Evolutionary conservation across 2,329 filamentous ascomycete genomes (phyloP), one percentile per base, ranked within the genome.

Genomic region (Leptographium procerum): DNA sequence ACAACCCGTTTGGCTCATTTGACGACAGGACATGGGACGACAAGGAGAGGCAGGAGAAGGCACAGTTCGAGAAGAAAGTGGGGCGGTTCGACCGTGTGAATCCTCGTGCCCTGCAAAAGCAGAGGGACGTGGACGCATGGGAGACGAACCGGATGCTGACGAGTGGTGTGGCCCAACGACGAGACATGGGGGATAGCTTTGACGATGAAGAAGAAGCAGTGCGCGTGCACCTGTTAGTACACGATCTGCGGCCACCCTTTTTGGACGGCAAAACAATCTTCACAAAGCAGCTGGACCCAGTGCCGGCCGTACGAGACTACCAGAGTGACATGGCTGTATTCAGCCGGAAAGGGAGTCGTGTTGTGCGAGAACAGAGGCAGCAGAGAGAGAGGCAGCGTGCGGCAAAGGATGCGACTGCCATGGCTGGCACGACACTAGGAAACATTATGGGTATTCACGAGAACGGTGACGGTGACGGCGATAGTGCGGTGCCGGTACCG

Each of bases 241-340:
- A 99, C 71, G 91, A 99, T 67, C 78, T 99, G 43, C 88, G 89
- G 63, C 94, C 94, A 11, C 95, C 94, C 0, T 99, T 99, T 67
- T 75, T 99, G 53, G 92, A 99, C 72, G 94, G 94, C 28, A 85
- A 91, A 65, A 97, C 87, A 24, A 88, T 99, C 59, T 99, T 99
- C 70, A 99, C 94, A 4, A 97, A 96, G 71, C 95, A 99, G 71
- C 71, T 97, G 26, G 94, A 99, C 60, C 95, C 94, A 0, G 88
- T 99, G 1, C 90, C 92, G 0, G 95, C 94, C 0, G 89, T 99
- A 16, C 83, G 88, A 56, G 94, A 99, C 69, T 86, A 88, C 29
- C 92, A 97, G 72, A 99, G 95, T 69, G 94, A 99, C 68, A 96
- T 99, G 94, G 94, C 94, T 1, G 91, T 99, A 1, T 97, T 97